Conservation (phyloP, 2,329 filamentous ascomycete genomes). For the Teratosphaeria viscida region DNA sequence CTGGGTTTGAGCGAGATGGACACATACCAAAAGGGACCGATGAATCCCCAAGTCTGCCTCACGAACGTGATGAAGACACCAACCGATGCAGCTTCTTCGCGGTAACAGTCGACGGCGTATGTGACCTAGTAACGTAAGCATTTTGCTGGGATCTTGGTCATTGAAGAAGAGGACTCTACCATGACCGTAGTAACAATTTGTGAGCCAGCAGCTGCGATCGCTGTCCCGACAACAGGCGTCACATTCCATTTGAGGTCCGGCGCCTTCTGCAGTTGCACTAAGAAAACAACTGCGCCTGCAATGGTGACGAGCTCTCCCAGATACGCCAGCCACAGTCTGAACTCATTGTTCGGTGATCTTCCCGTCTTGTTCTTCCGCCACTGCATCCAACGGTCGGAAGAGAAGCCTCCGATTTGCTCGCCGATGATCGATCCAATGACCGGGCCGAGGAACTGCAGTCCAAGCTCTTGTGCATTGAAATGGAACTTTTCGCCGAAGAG, state of each 20-base stretch:
- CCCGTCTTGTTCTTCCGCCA: constrained; percentile 27
- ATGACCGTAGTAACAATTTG: constrained; percentile 49
- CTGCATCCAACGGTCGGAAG: constrained; percentile 44
- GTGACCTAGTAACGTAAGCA: constrained; percentile 22
- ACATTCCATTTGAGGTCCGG: constrained; percentile 40
- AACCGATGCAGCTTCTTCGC: constrained; percentile 39
- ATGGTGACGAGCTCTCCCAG: constrained; percentile 40
- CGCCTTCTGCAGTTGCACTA: constrained; percentile 38
- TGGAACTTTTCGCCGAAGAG: constrained; percentile 44
- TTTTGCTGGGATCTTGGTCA: no score
- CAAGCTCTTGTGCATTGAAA: constrained; percentile 47
- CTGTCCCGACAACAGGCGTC: constrained; percentile 44
- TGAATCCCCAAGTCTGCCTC: constrained; percentile 43
- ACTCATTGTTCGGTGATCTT: constrained; percentile 34
- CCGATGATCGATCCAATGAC: constrained; percentile 47
- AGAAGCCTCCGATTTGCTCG: constrained; percentile 45
- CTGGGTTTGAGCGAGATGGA: not conserved
- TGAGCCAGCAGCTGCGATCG: constrained; percentile 40
- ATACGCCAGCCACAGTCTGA: constrained; percentile 47
- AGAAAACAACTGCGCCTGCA: constrained; percentile 42
- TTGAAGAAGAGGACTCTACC: not conserved
- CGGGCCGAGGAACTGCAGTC: constrained; percentile 45
- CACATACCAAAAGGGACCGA: constrained; percentile 26
- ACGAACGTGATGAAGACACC: constrained; percentile 49
- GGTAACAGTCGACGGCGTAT: constrained; percentile 48